These are phyloP conservation scores for Lithohypha guttulata DNA, from an alignment of 2,329 filamentous ascomycete genomes.

Conservation along the genomic window DNA sequence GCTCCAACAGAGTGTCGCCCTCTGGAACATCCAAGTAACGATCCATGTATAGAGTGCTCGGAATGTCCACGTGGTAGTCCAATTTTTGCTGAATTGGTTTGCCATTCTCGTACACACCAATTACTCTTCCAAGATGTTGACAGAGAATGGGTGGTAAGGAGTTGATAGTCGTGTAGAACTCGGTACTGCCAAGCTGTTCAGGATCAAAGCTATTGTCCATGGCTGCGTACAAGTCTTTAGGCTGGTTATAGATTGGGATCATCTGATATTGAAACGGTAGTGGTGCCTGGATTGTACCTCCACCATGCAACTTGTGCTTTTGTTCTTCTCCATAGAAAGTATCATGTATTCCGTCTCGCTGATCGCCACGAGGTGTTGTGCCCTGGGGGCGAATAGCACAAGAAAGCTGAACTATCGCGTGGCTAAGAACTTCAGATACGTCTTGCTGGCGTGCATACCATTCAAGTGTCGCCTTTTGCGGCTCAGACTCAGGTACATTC, in stretches of 20 bases:
- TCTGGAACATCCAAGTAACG: constrained; percentile 65
- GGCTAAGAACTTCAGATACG: constrained; percentile 89
- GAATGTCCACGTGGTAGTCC: constrained; percentile 65
- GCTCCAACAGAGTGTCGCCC: constrained; percentile 50
- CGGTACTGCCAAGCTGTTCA: constrained; percentile 54
- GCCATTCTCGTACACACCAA: constrained; percentile 59
- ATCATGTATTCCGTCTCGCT: constrained; percentile 68
- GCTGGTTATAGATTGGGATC: constrained; percentile 35
- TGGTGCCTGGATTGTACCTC: constrained; percentile 19
- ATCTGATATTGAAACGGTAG: constrained; percentile 52
- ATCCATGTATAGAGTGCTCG: constrained; percentile 74
- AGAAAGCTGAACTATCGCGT: constrained; percentile 81
- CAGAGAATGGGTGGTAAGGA: constrained; percentile 76
- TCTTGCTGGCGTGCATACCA: constrained; percentile 70
- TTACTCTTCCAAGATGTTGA: constrained; percentile 75
- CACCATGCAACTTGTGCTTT: constrained; percentile 23
- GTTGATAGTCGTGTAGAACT: constrained; percentile 61
- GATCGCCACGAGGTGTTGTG: constrained; percentile 58
- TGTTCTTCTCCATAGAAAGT: constrained; percentile 37
- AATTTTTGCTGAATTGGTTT: constrained; percentile 57
- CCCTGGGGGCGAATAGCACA: constrained; percentile 69
- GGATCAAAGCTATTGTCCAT: constrained; percentile 78
- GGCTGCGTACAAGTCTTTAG: constrained; percentile 66
- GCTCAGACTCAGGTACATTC: too few relatives aligned
- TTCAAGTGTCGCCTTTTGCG: constrained; percentile 32